Conservation (phyloP, 306 rosid genomes). For the Abrus precatorius region DNA sequence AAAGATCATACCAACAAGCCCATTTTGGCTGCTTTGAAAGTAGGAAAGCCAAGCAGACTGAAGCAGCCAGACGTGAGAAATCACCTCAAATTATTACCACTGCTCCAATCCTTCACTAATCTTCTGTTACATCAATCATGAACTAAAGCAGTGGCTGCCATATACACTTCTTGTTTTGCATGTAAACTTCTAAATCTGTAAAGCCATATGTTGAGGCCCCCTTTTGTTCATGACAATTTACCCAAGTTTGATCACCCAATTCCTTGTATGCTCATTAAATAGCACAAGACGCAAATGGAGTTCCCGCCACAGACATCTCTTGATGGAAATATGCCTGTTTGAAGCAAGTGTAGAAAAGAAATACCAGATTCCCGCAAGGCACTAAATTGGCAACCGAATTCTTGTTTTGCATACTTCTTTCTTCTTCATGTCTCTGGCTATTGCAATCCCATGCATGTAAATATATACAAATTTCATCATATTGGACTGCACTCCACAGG, state of each 20-base stretch:
- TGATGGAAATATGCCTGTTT: conserved; percentile 30
- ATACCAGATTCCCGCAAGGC: conserved; percentile 12
- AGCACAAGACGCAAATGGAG: conserved; percentile 43
- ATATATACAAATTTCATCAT: conserved; percentile 37
- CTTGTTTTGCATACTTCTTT: conserved; percentile 36
- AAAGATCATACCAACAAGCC: conserved; percentile 15
- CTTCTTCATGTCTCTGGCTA: conserved; percentile 38
- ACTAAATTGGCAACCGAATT: conserved; percentile 38
- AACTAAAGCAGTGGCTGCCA: conserved; percentile 40
- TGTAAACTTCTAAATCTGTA: conserved; percentile 23
- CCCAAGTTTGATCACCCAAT: conserved; percentile 43
- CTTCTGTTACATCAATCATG: conserved; percentile 41
- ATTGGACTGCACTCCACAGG: conserved; percentile 45
- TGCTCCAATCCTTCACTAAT: conserved; percentile 42
- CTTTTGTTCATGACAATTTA: conserved; percentile 37
- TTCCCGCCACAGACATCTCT: conserved; percentile 32
- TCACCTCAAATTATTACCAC: conserved; percentile 28
- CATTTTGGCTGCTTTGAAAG: conserved; percentile 33
- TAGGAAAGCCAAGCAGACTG: conserved; percentile 29
- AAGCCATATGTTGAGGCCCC: conserved; percentile 9
- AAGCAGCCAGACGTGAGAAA: conserved; percentile 27
- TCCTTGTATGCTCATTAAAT: conserved; percentile 34
- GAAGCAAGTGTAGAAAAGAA: conserved; percentile 44
- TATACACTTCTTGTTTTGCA: conserved; percentile 29
- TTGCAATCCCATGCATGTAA: conserved; percentile 40